Conservation (phyloP, 192 early-diverging fungal genomes). For the Lunasporangiospora selenospora region DNA sequence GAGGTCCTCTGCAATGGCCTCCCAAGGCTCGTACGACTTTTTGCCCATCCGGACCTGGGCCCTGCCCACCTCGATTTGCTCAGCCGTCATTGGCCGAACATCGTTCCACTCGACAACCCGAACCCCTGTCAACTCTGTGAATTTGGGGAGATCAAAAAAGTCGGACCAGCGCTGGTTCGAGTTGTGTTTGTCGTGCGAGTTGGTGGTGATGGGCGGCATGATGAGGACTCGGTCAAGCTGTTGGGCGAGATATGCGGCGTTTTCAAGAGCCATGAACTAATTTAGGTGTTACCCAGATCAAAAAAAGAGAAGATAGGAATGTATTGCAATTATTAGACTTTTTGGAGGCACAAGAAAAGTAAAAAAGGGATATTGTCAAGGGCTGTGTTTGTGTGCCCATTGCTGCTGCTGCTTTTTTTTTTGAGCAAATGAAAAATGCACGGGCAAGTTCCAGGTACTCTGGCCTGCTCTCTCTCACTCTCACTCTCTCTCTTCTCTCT, state of each 20-base stretch:
- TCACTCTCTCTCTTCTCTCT: no score
- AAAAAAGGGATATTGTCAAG: no score
- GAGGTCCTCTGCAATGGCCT: conserved; percentile 11
- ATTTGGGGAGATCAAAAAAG: conserved; percentile 16
- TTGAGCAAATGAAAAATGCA: no score
- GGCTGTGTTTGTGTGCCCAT: no score
- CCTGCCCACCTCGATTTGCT: conserved; percentile 13
- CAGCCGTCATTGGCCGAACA: conserved; percentile 18
- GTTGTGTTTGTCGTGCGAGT: conserved; percentile 33
- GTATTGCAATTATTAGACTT: no score
- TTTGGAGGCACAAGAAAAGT: no score
- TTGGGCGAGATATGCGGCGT: conserved; percentile 8
- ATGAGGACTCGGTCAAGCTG: conserved; percentile 29
- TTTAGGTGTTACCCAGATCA: no score
- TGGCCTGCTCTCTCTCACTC: no score
- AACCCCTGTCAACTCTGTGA: conserved; percentile 26
- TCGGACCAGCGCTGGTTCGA: conserved; percentile 36
- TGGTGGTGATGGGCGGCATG: conserved; percentile 41
- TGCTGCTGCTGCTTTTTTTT: no score
- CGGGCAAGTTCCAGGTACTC: no score
- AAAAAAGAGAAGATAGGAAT: no score
- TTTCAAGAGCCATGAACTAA: conserved; percentile 26
- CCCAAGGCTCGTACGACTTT: conserved; percentile 13
- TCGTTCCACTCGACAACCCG: conserved; percentile 28
- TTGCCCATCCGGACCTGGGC: conserved; percentile 6